Base-by-base conservation (phyloP, 2,329 filamentous ascomycete genomes). In the Blumeria hordei region DNA sequence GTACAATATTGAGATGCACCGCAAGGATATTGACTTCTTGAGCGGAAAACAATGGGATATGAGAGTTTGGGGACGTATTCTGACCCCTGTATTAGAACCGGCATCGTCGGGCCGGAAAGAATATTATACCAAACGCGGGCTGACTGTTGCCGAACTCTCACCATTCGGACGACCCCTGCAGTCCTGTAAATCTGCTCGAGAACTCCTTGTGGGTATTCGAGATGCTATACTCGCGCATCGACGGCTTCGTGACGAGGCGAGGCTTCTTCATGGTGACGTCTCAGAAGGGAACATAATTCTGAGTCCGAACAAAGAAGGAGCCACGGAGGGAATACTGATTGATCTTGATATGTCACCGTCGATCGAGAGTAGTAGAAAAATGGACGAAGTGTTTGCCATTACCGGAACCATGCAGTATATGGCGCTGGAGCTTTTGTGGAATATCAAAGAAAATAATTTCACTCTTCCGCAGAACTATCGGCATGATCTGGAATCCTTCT, bases 201-300 rank as follows among this genome's bases (percentile, higher is more conserved):
- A 71, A 57, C 58, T 71, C 12, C 61, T 71, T 3, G 57, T 63
- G 53, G 63, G 62, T 56, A 64, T 12, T 64, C 53, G 66, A 14
- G 35, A 58, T 57, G 47, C 54, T 51, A 57, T 58, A 21, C 37
- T 34, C 51, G 67, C 61, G n/a, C 64, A 70, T 54, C 60, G 57
- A n/a, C 67, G 64, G 14, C 60, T 71, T 0, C 65, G 66, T 34
- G 14, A 60, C 0, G 54, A 64, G 5, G 62, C 64, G 10, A 61
- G 49, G 52, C 68, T 70, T 54, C 63, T 70, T 9, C 64, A 70
- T 56, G 60, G 60, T 35, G 65, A 70, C 37, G 64, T 71, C 12
- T 70, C 65, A 0, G 58, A 63, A 1, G 62, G 64, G 14, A 70
- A 69, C 51, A 66, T 70, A n/a, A 68, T 70, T 34, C 67, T 71